These are phyloP conservation scores for Tremellales sp. DNA, from an alignment of 1,284 basidiomycete genomes.

Conservation along the genomic window DNA sequence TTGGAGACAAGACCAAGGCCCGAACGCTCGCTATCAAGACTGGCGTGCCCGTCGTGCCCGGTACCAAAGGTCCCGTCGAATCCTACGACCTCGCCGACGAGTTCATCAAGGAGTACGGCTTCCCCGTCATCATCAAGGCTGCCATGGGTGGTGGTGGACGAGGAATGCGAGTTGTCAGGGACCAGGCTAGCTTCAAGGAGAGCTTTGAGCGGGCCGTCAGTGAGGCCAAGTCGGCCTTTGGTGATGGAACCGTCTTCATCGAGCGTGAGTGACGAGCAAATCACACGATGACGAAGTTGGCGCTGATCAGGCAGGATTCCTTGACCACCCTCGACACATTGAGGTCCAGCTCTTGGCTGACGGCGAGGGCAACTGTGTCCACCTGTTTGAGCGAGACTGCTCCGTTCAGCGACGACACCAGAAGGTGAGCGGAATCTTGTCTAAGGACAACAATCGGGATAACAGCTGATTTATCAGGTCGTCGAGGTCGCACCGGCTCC, in stretches of 20 bases:
- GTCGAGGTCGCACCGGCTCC: constrained; percentile 98
- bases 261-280: constrained; percentile 57
- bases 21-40: constrained; percentile 72
- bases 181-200: constrained; percentile 83
- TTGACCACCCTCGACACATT: constrained; percentile 93
- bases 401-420: constrained; percentile 97
- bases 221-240: constrained; percentile 94
- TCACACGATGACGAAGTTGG: background rate
- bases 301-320: constrained; percentile 58
- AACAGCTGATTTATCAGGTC: constrained; percentile 52
- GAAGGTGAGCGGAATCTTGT: constrained; percentile 54
- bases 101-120: constrained; percentile 93
- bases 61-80: constrained; percentile 89
- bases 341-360: constrained; percentile 96
- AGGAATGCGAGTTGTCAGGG: constrained; percentile 96
- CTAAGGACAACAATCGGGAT: no score
- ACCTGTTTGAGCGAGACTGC: constrained; percentile 97
- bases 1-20: constrained; percentile 99
- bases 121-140: constrained; percentile 97
- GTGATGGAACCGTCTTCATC: constrained; percentile 97
- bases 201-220: constrained; percentile 89
- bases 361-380: constrained; percentile 84
- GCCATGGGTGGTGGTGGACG: constrained; percentile 98
- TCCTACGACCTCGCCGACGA: constrained; percentile 75
- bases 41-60: constrained; percentile 93